Conservation (phyloP, 768 basidiomycete genomes). For the Hypholoma sublateritium region DNA sequence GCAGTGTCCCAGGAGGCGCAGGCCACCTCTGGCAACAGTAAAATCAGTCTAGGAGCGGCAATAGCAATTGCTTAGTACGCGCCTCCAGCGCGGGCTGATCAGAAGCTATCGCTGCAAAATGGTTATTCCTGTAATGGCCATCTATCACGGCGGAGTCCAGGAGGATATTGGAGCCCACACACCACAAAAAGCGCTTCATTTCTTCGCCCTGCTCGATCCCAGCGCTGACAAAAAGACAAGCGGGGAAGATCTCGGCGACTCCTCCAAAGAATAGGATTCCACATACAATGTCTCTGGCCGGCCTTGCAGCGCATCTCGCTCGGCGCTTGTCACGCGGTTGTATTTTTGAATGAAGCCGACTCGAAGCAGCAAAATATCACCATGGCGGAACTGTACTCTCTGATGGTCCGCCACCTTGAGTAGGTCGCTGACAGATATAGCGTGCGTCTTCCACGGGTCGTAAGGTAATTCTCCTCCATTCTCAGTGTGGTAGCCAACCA, state of each 20-base stretch:
- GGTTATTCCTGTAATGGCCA: conserved; percentile 60
- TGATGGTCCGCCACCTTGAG: conserved; percentile 58
- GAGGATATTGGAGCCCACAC: conserved; percentile 10
- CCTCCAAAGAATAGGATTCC: not conserved
- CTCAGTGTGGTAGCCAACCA: conserved; percentile 52
- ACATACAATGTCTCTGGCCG: conserved; percentile 56
- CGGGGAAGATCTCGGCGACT: not conserved
- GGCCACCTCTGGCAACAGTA: conserved; percentile 44
- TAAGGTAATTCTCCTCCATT: conserved; percentile 45
- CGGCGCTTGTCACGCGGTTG: conserved; percentile 38
- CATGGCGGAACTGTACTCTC: conserved; percentile 56
- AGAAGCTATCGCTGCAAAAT: conserved; percentile 68
- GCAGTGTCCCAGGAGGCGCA: conserved; percentile 37
- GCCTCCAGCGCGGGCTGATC: conserved; percentile 71
- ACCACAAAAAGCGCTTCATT: conserved; percentile 77
- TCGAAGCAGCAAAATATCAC: conserved; percentile 61
- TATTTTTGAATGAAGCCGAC: conserved; percentile 66
- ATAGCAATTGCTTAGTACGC: not conserved
- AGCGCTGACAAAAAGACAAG: conserved; percentile 39
- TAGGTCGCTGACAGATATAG: conserved; percentile 52
- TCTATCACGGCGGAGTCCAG: not conserved
- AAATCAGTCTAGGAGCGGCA: not conserved
- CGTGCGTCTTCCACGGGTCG: conserved; percentile 60
- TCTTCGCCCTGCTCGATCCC: conserved; percentile 69
- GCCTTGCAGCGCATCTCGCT: conserved; percentile 39